Conservation (phyloP, 139 green algal species). For the Monoraphidium neglectum region DNA sequence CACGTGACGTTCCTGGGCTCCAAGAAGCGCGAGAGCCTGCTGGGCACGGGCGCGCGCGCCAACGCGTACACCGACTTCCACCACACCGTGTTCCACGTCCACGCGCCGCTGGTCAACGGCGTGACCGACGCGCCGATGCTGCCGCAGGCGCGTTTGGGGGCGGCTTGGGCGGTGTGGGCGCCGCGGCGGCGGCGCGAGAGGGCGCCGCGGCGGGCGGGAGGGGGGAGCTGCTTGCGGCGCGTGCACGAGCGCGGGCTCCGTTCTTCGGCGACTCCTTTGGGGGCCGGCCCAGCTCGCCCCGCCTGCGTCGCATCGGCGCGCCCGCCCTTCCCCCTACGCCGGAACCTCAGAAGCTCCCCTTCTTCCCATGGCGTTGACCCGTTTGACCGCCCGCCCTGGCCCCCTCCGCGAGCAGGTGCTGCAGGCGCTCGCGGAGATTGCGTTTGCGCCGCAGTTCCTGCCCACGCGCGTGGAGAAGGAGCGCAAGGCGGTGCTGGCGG, state of each 20-base stretch:
- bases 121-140: conserved; percentile 80
- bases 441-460: conserved; percentile 79
- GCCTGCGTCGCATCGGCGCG: too few species aligned
- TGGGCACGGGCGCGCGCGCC: conserved; percentile 83
- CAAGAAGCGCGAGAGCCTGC: conserved; percentile 86
- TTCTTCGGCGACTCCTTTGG: too few species aligned
- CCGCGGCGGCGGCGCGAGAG: too few species aligned
- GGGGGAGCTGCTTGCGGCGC: too few species aligned
- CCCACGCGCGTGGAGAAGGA: conserved; percentile 95
- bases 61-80: conserved; percentile 99
- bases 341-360: too few species aligned
- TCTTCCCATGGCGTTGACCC: too few species aligned
- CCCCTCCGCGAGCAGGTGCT: conserved; percentile 77
- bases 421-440: conserved; percentile 93
- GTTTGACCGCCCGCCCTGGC: neutral
- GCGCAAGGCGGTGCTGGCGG: conserved; percentile 92
- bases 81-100: conserved; percentile 99
- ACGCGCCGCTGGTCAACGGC: conserved; percentile 82
- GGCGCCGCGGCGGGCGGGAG: too few species aligned
- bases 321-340: too few species aligned
- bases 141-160: conserved; percentile 69
- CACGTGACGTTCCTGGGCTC: conserved; percentile 98
- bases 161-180: neutral
- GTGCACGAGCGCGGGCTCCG: too few species aligned
- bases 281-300: too few species aligned